Base-by-base conservation (phyloP, 2,329 filamentous ascomycete species). In the Gliomastix tumulicola region DNA sequence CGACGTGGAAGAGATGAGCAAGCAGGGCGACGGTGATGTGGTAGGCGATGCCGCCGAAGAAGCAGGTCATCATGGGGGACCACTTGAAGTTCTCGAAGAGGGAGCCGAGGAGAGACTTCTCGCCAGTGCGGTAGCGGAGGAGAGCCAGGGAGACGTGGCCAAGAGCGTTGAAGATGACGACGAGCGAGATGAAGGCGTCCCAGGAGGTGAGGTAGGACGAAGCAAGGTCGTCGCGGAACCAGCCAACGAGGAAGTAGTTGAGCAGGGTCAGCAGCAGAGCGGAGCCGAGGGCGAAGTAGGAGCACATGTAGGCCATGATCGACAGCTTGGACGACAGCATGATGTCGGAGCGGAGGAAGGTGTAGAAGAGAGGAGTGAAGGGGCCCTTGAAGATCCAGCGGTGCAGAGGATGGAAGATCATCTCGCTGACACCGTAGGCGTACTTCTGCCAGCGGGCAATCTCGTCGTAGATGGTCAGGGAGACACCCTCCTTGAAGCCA, bases 401-500 rank as follows among this genome's bases (percentile, higher is more conserved):
- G 35, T 70, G 63, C 27, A 86, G 55, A 0, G 82, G 82, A 47
- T 84, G 69, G 64, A 86, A 86, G 15, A 85, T 67, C 34, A 86
- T 61, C 55, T 85, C 82, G 49, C 79, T 83, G 50, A 79, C 82
- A 7, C 82, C 82, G 45, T 82, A 85, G 0, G 80, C 78, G 38
- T 84, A 82, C 60, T 85, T 85, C 50, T 84, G 77, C 82, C 82
- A 85, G 32, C 82, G 75, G 11, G 75, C 73, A 25, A 86, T 61
- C 49, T 86, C 82, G 44, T 85, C 82, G 49, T 84, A 85, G 8
- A 85, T 78, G 0, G 82, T 85, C 13, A 86, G 65, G 0, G 80
- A 84, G 0, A 86, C 82, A 42, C 82, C 82, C 48, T 86, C 82
- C 49, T 86, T 77, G 61, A 87, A 88, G 7, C 76, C 82, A 6